These are phyloP conservation scores for Sanguinoderma infundibulare DNA, from an alignment of 1,284 basidiomycete genomes.

Conservation along the genomic window DNA sequence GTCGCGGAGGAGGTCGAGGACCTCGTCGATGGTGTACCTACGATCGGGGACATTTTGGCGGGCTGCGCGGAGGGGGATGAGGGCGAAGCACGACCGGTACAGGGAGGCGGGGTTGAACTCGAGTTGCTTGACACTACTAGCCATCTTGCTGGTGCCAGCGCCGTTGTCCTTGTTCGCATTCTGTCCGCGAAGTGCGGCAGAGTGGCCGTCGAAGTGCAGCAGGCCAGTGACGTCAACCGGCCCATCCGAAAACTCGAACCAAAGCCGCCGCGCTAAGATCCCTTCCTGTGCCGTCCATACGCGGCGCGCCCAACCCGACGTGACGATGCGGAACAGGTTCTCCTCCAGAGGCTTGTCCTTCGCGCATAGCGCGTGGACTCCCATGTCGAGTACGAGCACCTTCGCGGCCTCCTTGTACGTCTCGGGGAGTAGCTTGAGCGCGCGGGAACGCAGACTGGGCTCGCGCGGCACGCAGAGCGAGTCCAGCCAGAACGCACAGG, in stretches of 20 bases:
- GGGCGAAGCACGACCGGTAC: neutral
- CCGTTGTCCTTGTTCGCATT: neutral
- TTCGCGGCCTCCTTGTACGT: conserved; percentile 17
- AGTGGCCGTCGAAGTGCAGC: neutral
- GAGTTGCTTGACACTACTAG: neutral
- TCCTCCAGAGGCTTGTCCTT: neutral
- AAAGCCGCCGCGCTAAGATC: conserved; percentile 7
- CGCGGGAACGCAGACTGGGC: conserved; percentile 4
- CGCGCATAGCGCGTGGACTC: conserved; percentile 8
- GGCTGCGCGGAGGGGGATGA: neutral
- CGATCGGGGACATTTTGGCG: neutral
- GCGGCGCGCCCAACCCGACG: conserved; percentile 18
- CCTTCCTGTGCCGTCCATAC: conserved; percentile 22
- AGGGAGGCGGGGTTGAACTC: neutral
- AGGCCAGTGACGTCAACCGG: neutral
- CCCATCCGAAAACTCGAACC: conserved; percentile 12
- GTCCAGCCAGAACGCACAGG: conserved; percentile 23
- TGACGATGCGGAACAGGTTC: conserved; percentile 15
- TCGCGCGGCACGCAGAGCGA: conserved; percentile 19
- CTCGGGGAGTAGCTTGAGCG: conserved; percentile 18
- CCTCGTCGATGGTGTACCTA: neutral
- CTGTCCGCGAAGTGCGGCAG: neutral
- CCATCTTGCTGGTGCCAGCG: neutral
- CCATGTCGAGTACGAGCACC: conserved; percentile 19
- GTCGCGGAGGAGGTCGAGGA: neutral